phyloP scores from a whole-genome alignment of 2,329 filamentous ascomycete genomes.

The Cladosporium sp. region DNA sequence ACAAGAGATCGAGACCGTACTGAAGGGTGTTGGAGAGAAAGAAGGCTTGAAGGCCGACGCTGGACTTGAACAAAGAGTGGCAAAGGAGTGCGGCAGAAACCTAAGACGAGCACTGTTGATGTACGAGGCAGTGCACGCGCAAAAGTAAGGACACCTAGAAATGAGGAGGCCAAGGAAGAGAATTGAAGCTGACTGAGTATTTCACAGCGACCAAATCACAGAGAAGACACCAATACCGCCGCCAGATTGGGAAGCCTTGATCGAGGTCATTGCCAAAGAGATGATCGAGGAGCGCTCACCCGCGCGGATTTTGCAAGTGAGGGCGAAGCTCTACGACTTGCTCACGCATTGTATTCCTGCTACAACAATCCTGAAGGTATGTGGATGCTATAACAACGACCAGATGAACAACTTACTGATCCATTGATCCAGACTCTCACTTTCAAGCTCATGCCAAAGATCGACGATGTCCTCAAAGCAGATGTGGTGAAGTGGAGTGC shows the following conservation, averaged over 20 bases:
- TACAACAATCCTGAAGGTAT: conserved; percentile 82
- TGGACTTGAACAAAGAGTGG: conserved; percentile 79
- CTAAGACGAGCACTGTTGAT: conserved; percentile 86
- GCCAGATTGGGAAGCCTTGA: conserved; percentile 94
- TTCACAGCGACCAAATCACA: conserved; percentile 77
- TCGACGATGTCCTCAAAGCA: conserved; percentile 85
- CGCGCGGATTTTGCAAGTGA: conserved; percentile 79
- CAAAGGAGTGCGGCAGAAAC: conserved; percentile 87
- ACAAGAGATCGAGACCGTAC: conserved; percentile 76
- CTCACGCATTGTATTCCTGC: conserved; percentile 96
- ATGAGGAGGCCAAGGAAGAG: not conserved
- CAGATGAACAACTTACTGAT: not conserved
- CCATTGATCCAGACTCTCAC: conserved; percentile 66
- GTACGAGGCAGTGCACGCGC: conserved; percentile 95
- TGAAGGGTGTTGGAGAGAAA: conserved; percentile 69
- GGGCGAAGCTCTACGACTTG: conserved; percentile 94
- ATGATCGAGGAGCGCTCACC: conserved; percentile 94
- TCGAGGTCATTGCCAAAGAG: conserved; percentile 84
- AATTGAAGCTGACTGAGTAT: conserved; percentile 32
- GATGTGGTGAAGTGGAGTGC: conserved; percentile 95
- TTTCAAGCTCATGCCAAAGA: conserved; percentile 83
- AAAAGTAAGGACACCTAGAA: conserved; percentile 68
- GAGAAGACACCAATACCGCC: conserved; percentile 88
- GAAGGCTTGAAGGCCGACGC: conserved; percentile 80
- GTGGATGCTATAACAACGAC: not conserved